Evolutionary conservation across 371 early-diverging fungal species (phyloP), one percentile per base, ranked within the genome.

Genomic region (Sporodiniella umbellata): DNA sequence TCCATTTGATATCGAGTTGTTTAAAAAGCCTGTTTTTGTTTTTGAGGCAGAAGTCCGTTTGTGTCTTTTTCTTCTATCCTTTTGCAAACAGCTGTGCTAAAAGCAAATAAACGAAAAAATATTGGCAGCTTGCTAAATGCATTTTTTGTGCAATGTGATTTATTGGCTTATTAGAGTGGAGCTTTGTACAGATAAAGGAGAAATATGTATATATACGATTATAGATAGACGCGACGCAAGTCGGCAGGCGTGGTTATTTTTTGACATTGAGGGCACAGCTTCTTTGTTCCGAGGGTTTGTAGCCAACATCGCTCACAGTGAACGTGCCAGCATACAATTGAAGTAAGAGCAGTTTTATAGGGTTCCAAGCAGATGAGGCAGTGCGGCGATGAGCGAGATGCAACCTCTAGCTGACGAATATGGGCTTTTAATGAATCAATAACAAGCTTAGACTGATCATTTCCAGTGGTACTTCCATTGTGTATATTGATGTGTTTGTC

Each of bases 301-400:
- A 94, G 72, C 95, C 95, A 95, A 57, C 95, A 94, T 44, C 75
- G 70, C 55, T 92, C 87, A 62, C 95, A 95, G 48, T 91, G 88
- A 4, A 94, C 95, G 74, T 95, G 95, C 95, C 95, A 95, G 63
- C 95, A 95, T 11, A 84, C 79, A 42, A 90, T 86, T 0, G 92
- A 92, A 1, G 83, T 79, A 15, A 90, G 57, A 0, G 94, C 93
- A 11, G 74, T 72, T 14, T 72, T 74, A 67, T 87, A 92, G 0
- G 83, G 72, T 37, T 89, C 91, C n/a, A 89, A 65, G 58, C 95
- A 95, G 10, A 93, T 87, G 14, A 90, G 66, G 65, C 95, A 95
- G 42, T 81, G 79, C 1, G 78, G 85, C 12, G 69, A 66, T 5
- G 78, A 72, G 23, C 73, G 67, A 11, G 80, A 60, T 5, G 74